Percentiles rank a stretch among this genome's conserved stretches.
These are phyloP conservation scores for Dacryopinax spathularia DNA, from an alignment of 768 basidiomycete species.

Conservation along the genomic window DNA sequence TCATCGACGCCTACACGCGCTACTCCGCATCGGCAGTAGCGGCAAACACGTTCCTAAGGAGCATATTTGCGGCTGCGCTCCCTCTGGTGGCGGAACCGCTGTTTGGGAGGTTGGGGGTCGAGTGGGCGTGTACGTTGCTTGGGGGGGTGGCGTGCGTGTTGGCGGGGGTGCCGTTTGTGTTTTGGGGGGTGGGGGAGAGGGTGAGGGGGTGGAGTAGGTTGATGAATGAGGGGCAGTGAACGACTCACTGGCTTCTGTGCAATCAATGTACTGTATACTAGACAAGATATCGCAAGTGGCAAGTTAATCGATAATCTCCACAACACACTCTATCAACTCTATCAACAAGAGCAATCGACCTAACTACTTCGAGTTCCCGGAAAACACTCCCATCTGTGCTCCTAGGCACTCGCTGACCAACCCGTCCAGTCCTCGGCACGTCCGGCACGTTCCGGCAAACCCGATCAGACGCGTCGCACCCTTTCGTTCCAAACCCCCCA, in stretches of 20 bases:
- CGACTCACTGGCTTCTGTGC: not conserved
- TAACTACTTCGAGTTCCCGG: too few species aligned
- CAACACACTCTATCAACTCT: too few species aligned
- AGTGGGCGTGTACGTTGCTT: slow-evolving; percentile 13
- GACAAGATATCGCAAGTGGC: too few species aligned
- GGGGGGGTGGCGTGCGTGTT: slow-evolving; percentile 10
- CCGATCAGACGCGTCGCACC: too few species aligned
- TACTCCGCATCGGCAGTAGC: slow-evolving; percentile 21
- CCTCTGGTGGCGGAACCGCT: slow-evolving; percentile 22
- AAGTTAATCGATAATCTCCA: too few species aligned
- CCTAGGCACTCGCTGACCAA: too few species aligned
- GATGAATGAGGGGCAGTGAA: not conserved
- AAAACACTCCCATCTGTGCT: too few species aligned
- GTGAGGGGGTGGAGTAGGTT: not conserved
- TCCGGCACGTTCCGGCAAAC: too few species aligned
- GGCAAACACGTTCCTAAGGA: slow-evolving; percentile 22
- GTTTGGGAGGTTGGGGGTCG: slow-evolving; percentile 22
- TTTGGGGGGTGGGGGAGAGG: not conserved
- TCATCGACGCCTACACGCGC: slow-evolving; percentile 21
- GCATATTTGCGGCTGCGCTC: slow-evolving; percentile 20
- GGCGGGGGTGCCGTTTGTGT: slow-evolving; percentile 11
- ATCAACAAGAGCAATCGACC: too few species aligned
- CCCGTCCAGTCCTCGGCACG: too few species aligned
- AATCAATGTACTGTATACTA: too few species aligned
- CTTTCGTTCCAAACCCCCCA: too few species aligned